Evolutionary conservation across 257 asterid species (phyloP).

Genomic region (Nicotiana knightiana): DNA sequence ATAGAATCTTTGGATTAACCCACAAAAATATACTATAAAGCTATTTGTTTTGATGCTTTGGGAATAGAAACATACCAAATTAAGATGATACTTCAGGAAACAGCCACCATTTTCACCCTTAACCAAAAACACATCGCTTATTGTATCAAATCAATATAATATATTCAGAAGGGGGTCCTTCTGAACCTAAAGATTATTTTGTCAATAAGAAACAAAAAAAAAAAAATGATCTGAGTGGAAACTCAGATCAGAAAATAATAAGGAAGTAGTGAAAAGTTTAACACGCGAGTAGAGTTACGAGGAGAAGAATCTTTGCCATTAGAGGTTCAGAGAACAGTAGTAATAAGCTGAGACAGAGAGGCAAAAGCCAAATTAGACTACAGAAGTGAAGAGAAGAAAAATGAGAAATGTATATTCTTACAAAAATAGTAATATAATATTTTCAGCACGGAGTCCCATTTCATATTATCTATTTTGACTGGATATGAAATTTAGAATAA

Average conservation of each 20-base stretch:
- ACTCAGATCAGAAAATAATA: constrained; percentile 34
- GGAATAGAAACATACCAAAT: constrained; percentile 40
- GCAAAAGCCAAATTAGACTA: neutral
- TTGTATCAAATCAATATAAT: neutral
- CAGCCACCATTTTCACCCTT: constrained; percentile 34
- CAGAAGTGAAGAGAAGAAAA: neutral
- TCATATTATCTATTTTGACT: too few species aligned
- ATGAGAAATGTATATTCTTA: too few species aligned
- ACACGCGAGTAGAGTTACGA: constrained; percentile 31
- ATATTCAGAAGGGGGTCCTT: too few species aligned
- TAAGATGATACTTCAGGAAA: constrained; percentile 34
- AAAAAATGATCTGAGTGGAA: constrained; percentile 30
- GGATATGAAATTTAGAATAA: too few species aligned
- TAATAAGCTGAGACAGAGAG: constrained; percentile 7
- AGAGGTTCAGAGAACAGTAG: neutral
- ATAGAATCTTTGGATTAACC: constrained; percentile 22
- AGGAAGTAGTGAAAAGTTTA: constrained; percentile 15
- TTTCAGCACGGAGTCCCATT: too few species aligned
- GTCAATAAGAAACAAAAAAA: neutral
- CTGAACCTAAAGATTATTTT: neutral
- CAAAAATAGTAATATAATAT: too few species aligned
- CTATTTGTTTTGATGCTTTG: neutral
- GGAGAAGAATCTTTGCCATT: constrained; percentile 18
- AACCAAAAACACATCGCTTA: constrained; percentile 28
- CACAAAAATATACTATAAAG: neutral